These are phyloP conservation scores for Helenozyma baotianmanensis DNA, from an alignment of 805 yeast genomes.

Conservation along the genomic window DNA sequence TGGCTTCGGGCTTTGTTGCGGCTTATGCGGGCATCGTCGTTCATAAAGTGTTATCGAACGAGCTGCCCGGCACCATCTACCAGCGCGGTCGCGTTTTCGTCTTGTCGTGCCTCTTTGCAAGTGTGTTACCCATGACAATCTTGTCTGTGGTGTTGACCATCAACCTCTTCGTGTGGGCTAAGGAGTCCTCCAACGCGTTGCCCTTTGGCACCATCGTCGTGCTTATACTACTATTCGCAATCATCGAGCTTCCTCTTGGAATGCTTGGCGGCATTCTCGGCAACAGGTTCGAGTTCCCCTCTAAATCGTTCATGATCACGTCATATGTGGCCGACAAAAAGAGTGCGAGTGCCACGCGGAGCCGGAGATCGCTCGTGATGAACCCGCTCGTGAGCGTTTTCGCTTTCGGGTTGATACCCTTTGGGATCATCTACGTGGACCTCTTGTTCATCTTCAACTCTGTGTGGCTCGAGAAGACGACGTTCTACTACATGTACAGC, in stretches of 20 bases:
- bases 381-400: slow-evolving; percentile 27
- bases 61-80: slow-evolving; percentile 23
- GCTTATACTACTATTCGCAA: slow-evolving; percentile 53
- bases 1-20: slow-evolving; percentile 68
- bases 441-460: slow-evolving; percentile 67
- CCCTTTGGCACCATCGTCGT: slow-evolving; percentile 73
- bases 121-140: slow-evolving; percentile 43
- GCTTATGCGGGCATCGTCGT: slow-evolving; percentile 68
- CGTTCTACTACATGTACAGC: slow-evolving; percentile 77
- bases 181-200: slow-evolving; percentile 67
- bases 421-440: slow-evolving; percentile 77
- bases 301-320: slow-evolving; percentile 17
- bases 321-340: slow-evolving; percentile 4
- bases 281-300: slow-evolving; percentile 28
- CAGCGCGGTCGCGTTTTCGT: slow-evolving; percentile 13
- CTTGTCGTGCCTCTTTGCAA: slow-evolving; percentile 30
- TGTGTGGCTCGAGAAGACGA: slow-evolving; percentile 74
- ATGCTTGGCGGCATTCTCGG: slow-evolving; percentile 63
- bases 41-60: slow-evolving; percentile 49
- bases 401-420: slow-evolving; percentile 70
- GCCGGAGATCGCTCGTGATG: slow-evolving; percentile 18
- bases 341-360: slow-evolving; percentile 1
- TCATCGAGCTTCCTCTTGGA: slow-evolving; percentile 72
- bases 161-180: slow-evolving; percentile 71
- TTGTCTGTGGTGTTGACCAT: slow-evolving; percentile 49